phyloP scores from a whole-genome alignment of 2,329 filamentous ascomycete species.

The Juglanconis sp. region DNA sequence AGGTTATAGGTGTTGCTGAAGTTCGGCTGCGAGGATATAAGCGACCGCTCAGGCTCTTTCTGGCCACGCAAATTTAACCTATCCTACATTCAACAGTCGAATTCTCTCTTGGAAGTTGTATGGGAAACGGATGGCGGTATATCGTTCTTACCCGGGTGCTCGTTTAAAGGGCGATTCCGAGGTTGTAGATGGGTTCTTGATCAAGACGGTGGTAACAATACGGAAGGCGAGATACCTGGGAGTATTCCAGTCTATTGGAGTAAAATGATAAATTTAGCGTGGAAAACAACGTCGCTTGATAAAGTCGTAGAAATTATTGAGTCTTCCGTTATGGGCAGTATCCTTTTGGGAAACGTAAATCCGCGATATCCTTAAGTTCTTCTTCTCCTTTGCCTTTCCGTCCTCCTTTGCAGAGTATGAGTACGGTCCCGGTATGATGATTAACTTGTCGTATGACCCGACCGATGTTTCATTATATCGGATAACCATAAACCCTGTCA shows the following conservation, averaged over 20 bases:
- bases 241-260: conserved; percentile 48
- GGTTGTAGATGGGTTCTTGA: no score
- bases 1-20: no score
- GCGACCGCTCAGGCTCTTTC: no score
- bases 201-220: no score
- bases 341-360: conserved; percentile 46
- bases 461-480: conserved; percentile 49
- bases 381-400: conserved; percentile 30
- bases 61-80: no score
- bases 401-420: conserved; percentile 35
- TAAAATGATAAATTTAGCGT: not conserved
- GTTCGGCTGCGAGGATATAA: no score
- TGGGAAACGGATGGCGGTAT: no score
- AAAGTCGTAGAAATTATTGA: conserved; percentile 39
- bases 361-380: conserved; percentile 44
- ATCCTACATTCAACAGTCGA: no score
- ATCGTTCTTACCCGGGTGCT: no score
- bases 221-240: conserved; percentile 56
- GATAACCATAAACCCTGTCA: conserved; percentile 48
- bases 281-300: no score
- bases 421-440: conserved; percentile 45
- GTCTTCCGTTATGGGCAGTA: conserved; percentile 51
- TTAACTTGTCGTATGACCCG: conserved; percentile 52
- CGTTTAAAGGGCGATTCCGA: no score
- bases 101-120: no score